These are phyloP conservation scores for Pseudotsuga menziesii DNA, from an alignment of 75 land plant genomes.

Conservation along the genomic window DNA sequence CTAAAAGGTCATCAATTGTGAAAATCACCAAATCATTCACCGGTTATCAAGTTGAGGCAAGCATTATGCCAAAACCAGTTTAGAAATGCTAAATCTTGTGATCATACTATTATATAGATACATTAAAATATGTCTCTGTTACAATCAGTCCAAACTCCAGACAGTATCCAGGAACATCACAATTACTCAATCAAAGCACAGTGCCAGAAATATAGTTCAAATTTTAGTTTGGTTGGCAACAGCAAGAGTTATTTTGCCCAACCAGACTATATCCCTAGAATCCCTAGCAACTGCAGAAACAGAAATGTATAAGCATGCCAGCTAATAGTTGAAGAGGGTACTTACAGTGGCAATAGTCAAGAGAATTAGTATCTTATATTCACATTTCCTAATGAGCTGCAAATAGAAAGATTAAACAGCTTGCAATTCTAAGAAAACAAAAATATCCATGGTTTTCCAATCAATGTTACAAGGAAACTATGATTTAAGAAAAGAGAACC, in stretches of 20 bases:
- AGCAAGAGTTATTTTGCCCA: not conserved
- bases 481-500: too few species aligned
- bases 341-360: not conserved
- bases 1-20: not conserved
- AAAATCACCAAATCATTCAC: not conserved
- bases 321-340: not conserved
- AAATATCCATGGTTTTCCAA: too few species aligned
- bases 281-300: not conserved
- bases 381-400: not conserved
- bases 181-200: slow-evolving; percentile 1
- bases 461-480: too few species aligned
- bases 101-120: too few species aligned
- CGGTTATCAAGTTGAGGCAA: not conserved
- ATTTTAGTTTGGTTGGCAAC: not conserved
- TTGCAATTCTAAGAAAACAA: too few species aligned
- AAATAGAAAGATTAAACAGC: too few species aligned
- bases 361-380: not conserved
- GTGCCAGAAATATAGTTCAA: not conserved
- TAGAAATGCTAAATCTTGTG: not conserved
- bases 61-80: not conserved
- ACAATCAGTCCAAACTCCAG: not conserved
- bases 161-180: not conserved
- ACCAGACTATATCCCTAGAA: not conserved
- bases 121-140: not conserved
- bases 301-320: not conserved